Evolutionary conservation across 192 early-diverging fungal species (phyloP).

Genomic region (Coemansia sp.): DNA sequence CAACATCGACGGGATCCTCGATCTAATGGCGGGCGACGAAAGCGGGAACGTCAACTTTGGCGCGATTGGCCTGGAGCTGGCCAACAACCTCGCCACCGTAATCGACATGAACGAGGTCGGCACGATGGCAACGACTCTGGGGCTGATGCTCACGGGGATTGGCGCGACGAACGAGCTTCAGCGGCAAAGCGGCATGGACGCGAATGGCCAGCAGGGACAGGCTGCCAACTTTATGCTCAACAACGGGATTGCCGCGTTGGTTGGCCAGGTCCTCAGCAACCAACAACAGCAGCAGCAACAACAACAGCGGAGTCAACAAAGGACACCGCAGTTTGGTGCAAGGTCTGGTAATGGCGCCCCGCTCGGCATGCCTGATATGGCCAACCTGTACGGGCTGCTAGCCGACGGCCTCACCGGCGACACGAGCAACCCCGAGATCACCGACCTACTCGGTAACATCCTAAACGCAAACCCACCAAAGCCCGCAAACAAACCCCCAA

Average conservation of each 20-base stretch:
- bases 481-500: too few relatives aligned
- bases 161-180: conserved; percentile 36
- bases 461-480: not conserved
- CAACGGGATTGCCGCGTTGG: conserved; percentile 25
- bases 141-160: conserved; percentile 44
- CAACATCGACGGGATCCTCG: conserved; percentile 36
- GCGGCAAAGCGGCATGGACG: conserved; percentile 6
- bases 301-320: not conserved
- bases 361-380: not conserved
- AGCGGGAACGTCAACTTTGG: conserved; percentile 48
- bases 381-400: conserved; percentile 7
- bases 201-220: not conserved
- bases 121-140: conserved; percentile 33
- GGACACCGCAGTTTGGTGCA: too few relatives aligned
- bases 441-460: not conserved
- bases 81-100: conserved; percentile 41
- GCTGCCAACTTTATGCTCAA: conserved; percentile 14
- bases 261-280: conserved; percentile 16
- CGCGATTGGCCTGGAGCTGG: conserved; percentile 41
- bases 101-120: conserved; percentile 50
- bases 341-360: too few relatives aligned
- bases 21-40: conserved; percentile 46
- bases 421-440: conserved; percentile 1
- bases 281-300: not conserved
- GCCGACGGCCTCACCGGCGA: not conserved